Conservation (phyloP, 768 basidiomycete genomes). For the Suillus tomentosus region DNA sequence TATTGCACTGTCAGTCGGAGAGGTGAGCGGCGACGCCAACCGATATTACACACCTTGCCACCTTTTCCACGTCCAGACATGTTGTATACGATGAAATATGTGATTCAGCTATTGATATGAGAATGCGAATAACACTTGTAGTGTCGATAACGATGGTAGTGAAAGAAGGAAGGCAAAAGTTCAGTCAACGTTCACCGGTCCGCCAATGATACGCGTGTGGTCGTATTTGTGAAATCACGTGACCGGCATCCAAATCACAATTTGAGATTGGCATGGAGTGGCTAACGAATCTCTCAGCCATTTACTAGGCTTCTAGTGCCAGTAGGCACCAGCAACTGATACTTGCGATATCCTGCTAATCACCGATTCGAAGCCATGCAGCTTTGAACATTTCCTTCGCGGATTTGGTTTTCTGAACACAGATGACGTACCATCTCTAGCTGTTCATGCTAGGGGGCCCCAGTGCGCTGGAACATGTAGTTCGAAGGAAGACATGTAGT, state of each 20-base stretch:
- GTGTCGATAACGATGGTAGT: background rate
- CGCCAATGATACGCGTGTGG: conserved; percentile 7
- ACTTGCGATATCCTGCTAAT: background rate
- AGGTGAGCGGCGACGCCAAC: background rate
- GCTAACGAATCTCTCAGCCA: no score
- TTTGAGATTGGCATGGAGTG: no score
- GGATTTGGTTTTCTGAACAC: background rate
- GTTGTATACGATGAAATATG: conserved; percentile 16
- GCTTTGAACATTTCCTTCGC: background rate
- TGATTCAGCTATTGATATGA: conserved; percentile 17
- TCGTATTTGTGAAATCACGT: background rate
- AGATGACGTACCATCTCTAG: background rate
- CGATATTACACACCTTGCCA: conserved; percentile 49
- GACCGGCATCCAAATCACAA: background rate
- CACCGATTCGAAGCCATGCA: background rate
- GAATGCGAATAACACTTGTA: conserved; percentile 11
- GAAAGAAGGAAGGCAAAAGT: background rate
- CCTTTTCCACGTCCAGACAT: conserved; percentile 54
- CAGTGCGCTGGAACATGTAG: no score
- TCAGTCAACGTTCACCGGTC: background rate
- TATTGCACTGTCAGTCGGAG: conserved; percentile 13
- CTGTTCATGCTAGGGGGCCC: background rate
- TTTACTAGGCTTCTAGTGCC: no score
- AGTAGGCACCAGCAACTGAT: no score
- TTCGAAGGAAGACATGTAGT: background rate